Conservation (phyloP, 1,284 basidiomycete species). For the Porodaedalea pini region DNA sequence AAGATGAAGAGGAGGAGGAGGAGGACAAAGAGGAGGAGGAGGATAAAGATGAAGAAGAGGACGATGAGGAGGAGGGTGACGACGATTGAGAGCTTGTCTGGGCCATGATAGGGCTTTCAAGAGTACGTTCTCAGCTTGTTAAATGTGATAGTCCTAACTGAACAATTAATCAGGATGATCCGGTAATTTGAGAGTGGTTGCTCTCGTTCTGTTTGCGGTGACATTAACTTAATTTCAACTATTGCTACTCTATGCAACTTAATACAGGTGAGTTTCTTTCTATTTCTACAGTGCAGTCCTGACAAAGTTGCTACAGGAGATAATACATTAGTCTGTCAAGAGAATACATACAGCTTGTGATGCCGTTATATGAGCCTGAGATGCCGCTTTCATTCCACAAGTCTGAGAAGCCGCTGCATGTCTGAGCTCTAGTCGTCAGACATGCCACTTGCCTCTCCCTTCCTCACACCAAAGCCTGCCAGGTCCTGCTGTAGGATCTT, state of each 20-base stretch:
- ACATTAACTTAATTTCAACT: background rate
- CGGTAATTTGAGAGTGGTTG: background rate
- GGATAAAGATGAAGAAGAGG: background rate
- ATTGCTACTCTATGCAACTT: background rate
- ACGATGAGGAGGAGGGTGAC: too few relatives aligned
- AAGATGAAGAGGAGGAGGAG: background rate
- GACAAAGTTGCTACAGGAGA: too few relatives aligned
- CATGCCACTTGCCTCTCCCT: background rate
- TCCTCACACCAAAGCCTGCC: conserved; percentile 5
- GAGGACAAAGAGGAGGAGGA: background rate
- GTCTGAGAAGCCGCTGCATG: too few relatives aligned
- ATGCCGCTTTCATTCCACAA: too few relatives aligned
- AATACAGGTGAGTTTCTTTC: background rate
- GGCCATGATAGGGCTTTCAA: conserved; percentile 5
- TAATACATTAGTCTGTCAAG: too few relatives aligned
- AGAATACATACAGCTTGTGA: too few relatives aligned
- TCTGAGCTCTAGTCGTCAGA: background rate
- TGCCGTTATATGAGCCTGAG: too few relatives aligned
- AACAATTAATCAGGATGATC: background rate
- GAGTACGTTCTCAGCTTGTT: background rate
- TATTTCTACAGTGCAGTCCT: background rate
- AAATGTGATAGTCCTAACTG: background rate
- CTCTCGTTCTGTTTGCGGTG: background rate
- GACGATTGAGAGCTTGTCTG: background rate
- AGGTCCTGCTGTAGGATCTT: background rate